These are phyloP conservation scores for Gossypium schwendimanii DNA, from an alignment of 441 rosid genomes.

Conservation along the genomic window DNA sequence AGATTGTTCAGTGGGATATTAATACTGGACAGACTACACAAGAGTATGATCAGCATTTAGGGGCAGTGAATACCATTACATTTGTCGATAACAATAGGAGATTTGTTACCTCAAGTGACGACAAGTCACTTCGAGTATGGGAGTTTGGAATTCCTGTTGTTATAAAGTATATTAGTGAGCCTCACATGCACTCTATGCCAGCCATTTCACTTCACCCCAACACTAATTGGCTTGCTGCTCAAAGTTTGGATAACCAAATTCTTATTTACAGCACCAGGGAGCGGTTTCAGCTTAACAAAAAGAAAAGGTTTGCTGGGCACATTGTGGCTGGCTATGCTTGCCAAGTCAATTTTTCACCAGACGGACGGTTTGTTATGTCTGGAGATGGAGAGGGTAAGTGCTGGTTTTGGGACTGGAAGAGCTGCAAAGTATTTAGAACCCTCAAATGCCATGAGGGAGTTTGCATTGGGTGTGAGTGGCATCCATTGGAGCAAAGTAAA, in stretches of 20 bases:
- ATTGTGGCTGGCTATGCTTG: constrained; percentile 91
- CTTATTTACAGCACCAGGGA: constrained; percentile 86
- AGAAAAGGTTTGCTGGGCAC: constrained; percentile 95
- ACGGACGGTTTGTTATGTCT: constrained; percentile 97
- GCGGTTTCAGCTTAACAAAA: constrained; percentile 93
- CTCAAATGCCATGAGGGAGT: constrained; percentile 88
- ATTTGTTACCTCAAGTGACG: constrained; percentile 97
- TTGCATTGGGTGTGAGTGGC: constrained; percentile 87
- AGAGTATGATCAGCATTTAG: constrained; percentile 96
- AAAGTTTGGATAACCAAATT: constrained; percentile 96
- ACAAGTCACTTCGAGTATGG: constrained; percentile 97
- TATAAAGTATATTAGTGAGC: constrained; percentile 94
- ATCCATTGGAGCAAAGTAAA: constrained; percentile 96
- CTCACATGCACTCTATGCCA: constrained; percentile 99
- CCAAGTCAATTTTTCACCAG: constrained; percentile 96
- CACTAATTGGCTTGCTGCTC: constrained; percentile 93
- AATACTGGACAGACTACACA: constrained; percentile 83
- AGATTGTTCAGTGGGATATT: constrained; percentile 99
- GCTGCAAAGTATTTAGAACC: constrained; percentile 85
- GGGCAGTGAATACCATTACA: constrained; percentile 94
- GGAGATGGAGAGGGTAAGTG: constrained; percentile 98
- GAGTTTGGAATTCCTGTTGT: constrained; percentile 98
- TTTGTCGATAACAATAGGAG: constrained; percentile 95
- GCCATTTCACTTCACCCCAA: constrained; percentile 86
- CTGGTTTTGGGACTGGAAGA: constrained; percentile 99